phyloP scores from a whole-genome alignment of 768 basidiomycete species.

The Lactarius sp. region DNA sequence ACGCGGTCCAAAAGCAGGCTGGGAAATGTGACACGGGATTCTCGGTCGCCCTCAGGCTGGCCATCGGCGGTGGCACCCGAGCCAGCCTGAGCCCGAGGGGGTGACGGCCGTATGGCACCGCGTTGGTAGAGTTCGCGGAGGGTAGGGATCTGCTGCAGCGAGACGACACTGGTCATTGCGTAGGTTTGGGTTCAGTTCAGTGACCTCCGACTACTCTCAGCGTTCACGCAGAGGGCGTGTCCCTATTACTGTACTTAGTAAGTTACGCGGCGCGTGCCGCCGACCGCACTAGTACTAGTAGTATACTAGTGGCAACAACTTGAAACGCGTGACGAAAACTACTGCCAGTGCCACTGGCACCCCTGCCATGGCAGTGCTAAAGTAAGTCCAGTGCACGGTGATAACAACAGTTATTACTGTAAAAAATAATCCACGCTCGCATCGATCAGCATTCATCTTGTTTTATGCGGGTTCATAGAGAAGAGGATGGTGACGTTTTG shows the following conservation, averaged over 20 bases:
- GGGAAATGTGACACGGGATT: constrained; percentile 36
- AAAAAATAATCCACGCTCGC: background rate
- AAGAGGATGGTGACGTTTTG: background rate
- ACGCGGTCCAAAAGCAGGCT: constrained; percentile 47
- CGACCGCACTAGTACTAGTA: too few species aligned
- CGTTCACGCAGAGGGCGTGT: background rate
- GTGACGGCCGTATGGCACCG: constrained; percentile 31
- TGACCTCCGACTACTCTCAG: background rate
- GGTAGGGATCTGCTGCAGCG: constrained; percentile 49
- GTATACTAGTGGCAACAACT: too few species aligned
- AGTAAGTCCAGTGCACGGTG: background rate
- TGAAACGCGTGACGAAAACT: too few species aligned
- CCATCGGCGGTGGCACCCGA: background rate
- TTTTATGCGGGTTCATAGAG: background rate
- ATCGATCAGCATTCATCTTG: background rate
- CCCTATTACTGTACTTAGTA: too few species aligned
- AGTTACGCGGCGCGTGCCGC: too few species aligned
- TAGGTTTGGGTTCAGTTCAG: too few species aligned
- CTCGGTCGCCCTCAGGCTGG: constrained; percentile 24
- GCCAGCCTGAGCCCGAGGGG: background rate
- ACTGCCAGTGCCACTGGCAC: too few species aligned
- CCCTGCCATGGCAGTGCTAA: too few species aligned
- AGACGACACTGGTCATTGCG: constrained; percentile 25
- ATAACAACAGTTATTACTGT: too few species aligned
- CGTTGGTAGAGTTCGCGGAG: constrained; percentile 49